Base-by-base conservation (phyloP, 495 filamentous ascomycete species). In the Penicillium argentinense region DNA sequence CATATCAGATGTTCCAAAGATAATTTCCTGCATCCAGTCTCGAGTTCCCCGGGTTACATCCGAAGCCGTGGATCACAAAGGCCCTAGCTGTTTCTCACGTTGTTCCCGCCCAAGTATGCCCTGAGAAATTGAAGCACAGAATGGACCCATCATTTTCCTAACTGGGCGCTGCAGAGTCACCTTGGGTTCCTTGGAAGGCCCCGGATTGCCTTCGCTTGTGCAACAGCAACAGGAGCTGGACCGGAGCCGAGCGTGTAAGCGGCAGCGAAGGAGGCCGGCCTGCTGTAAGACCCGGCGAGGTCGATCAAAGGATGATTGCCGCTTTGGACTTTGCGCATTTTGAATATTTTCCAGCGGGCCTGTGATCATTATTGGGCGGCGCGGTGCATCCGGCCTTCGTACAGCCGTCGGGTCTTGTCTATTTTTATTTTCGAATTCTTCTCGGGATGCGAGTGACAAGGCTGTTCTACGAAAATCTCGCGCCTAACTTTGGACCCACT, bases 181-280 rank as follows among this genome's bases (percentile, higher is more conserved):
- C 41, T 48, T 52, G 28, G 41, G 27, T 42, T 29, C 12, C 21
- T 39, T 42, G 4, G 8, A 25, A 14, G 21, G 32, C n/a, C 24
- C 43, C 43, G 17, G 27, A 33, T 44, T 49, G 43, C 49, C 27
- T 39, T 43, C 22, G 19, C 41, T 45, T 36, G 51, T 54, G 53
- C 24, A 19, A 54, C 42, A 12, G 21, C 28, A 37, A 21, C 16
- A 27, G 22, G 33, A 45, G 30, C 45, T n/a, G n/a, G n/a, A 52
- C 41, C 56, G 51, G 47, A 50, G 38, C 47, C 47, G 39, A 59
- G 51, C 48, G 30, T 56, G 45, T 42, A 42, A 59, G 50, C 39
- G 53, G 53, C 43, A 57, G 41, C 30, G 41, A 45, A 47, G 41
- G 47, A 54, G 34, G 36, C 43, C 48, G 40, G 38, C n/a, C 53